A percentile compares a stretch with the other conserved stretches of the same genome.
Evolutionary conservation across 345 rosid species (phyloP).

Genomic region (Camelina laxa): DNA sequence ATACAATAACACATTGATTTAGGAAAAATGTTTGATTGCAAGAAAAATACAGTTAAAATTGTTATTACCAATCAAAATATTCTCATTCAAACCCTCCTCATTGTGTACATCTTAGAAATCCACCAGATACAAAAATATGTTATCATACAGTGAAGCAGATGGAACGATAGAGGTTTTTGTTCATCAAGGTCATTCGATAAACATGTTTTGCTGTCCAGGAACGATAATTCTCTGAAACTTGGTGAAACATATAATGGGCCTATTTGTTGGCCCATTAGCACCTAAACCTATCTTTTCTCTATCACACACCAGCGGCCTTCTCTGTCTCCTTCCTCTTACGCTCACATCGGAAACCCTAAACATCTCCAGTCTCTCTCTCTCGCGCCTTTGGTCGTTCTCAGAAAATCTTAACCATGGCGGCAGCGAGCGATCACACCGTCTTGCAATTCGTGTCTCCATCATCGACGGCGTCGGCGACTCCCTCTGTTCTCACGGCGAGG

Average conservation of each 20-base stretch:
- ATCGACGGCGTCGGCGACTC: slow-evolving; percentile 15
- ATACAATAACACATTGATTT: no score
- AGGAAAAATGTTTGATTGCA: no score
- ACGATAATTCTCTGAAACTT: no score
- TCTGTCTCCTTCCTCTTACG: background rate
- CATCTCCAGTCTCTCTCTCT: slow-evolving; percentile 32
- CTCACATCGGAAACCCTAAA: slow-evolving; percentile 47
- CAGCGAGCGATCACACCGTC: slow-evolving; percentile 68
- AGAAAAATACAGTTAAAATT: no score
- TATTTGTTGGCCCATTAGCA: slow-evolving; percentile 15
- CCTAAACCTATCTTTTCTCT: background rate
- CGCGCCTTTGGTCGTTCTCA: slow-evolving; percentile 27
- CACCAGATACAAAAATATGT: no score
- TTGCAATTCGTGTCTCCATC: slow-evolving; percentile 65
- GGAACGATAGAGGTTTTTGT: no score
- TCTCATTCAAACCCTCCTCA: no score
- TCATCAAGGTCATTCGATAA: no score
- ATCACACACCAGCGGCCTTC: background rate
- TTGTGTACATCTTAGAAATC: no score
- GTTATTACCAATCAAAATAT: no score
- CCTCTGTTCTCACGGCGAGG: slow-evolving; percentile 56
- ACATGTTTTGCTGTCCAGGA: no score
- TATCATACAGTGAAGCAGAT: no score
- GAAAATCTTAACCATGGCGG: slow-evolving; percentile 60
- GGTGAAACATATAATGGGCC: slow-evolving; percentile 15